Evolutionary conservation across 2,329 filamentous ascomycete genomes (phyloP), one percentile per base, ranked within the genome.

Genomic region (Amesomyces nigricolor): DNA sequence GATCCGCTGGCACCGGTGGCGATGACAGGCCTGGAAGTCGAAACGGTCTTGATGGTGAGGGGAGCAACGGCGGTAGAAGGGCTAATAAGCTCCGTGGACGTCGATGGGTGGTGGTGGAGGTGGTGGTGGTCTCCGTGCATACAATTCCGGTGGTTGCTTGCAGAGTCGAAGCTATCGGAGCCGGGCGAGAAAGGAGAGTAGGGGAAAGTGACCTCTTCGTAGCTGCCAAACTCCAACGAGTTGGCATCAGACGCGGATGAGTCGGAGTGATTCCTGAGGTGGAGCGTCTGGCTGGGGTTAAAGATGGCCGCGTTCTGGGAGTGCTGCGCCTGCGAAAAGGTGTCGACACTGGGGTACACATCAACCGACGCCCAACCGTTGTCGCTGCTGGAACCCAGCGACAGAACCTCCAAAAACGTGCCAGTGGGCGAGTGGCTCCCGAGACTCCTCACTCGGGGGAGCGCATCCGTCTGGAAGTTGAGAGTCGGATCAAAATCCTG

Each of bases 241-340:
- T 80, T 77, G 70, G 82, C 71, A 64, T 91, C 87, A 1, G 88
- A 85, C 62, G 85, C 82, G 1, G 88, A 94, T 2, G 90, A 94
- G 65, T 95, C 89, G 4, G 91, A 96, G 65, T 87, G 85, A 53
- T 87, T 91, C 63, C 91, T 83, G 66, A 95, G 80, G 73, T 96
- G 92, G 50, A 97, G 76, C 1, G 91, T 95, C 73, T 96, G 88
- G 59, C 87, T 84, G 2, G 92, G 92, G 72, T 96, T 96, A 77
- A 95, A 95, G 66, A 96, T 91, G 62, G 88, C 85, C 40, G 77
- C 71, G 59, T 76, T 81, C 50, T 81, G 80, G 5, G 75, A 68
- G 56, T 77, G 75, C 51, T 70, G 71, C 7, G 85, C 77, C 45
- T 80, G 77, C 63, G 79, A 78, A 48, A 81, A 83, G 35, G 81